Base-by-base conservation (phyloP, 148 eudicot genomes). In the Diospyros lotus region DNA sequence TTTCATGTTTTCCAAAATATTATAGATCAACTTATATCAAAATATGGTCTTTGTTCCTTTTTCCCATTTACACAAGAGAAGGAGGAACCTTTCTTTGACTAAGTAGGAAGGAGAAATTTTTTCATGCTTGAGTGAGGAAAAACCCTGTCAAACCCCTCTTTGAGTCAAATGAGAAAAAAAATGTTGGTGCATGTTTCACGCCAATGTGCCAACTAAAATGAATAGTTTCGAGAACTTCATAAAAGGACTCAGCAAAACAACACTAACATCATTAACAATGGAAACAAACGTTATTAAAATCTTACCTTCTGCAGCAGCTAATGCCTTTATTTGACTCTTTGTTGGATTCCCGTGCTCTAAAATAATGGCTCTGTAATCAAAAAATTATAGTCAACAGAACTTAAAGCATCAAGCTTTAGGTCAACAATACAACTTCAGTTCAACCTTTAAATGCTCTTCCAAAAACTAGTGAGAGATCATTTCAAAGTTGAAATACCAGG, bases 241-340 rank as follows among this genome's bases (percentile, higher is more conserved):
- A 2, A 1, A 62, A 68, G 56, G 53, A 55, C 53, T 52, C 10
- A 38, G 43, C 13, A 39, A 28, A 18, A 60, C 6, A 28, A 60
- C 1, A 38, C 40, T 17, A 60, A 9, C 64, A 60, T 38, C 39
- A 60, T 18, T 60, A 39, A 51, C 56, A 68, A 48, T 68, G 8
- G 2, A 43, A 50, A 7, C 71, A 68, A 68, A 53, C 17, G 9
- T 66, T 66, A 43, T 48, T 42, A 58, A 60, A 69, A 39, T 75
- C 91, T 88, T 87, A 96, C 99, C 85, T 77, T 96, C 98, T 38
- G 86, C 90, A 80, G 93, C 93, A 79, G 88, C 98, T 63, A 91
- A 50, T 77, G 91, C 98, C 90, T 89, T 93, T 74, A 81, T 80
- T 82, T 91, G 95, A 84, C 59, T 91, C 90, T 92, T 90, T 92